These are phyloP conservation scores for Fusarium beomiforme DNA, from an alignment of 2,329 filamentous ascomycete species.

Conservation along the genomic window DNA sequence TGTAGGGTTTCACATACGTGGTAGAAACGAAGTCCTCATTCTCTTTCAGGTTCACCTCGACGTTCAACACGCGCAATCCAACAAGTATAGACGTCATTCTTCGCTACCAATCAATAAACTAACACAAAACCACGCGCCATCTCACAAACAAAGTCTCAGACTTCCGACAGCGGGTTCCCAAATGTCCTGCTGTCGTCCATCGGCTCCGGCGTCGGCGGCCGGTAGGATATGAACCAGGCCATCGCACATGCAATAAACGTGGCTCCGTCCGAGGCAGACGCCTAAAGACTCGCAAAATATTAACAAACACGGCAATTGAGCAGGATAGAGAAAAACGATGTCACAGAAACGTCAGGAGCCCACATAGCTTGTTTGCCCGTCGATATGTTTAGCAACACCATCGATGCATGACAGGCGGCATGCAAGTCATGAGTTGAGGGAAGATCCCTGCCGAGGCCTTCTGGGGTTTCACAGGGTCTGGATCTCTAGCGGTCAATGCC, in stretches of 20 bases:
- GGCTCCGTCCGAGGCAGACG: conserved; percentile 10
- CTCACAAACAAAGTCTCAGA: conserved; percentile 8
- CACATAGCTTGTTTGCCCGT: background rate
- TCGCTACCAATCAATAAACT: conserved; percentile 8
- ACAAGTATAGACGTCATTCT: background rate
- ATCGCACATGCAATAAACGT: conserved; percentile 4
- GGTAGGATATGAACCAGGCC: conserved; percentile 12
- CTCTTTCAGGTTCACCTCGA: background rate
- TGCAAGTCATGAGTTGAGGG: conserved; percentile 30
- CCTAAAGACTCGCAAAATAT: background rate
- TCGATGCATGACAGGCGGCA: conserved; percentile 3
- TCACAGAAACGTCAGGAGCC: conserved; percentile 8
- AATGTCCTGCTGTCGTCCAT: conserved; percentile 12
- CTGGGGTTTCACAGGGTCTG: conserved; percentile 5
- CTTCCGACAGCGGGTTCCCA: background rate
- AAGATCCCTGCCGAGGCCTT: conserved; percentile 31
- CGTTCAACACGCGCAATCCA: background rate
- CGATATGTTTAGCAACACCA: conserved; percentile 38
- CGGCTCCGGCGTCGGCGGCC: conserved; percentile 18
- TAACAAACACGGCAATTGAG: conserved; percentile 2
- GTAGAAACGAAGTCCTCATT: background rate
- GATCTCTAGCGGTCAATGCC: conserved; percentile 35
- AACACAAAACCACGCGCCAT: background rate
- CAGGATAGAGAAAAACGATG: conserved; percentile 4
- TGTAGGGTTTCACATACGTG: background rate